Evolutionary conservation across 2,329 filamentous ascomycete species (phyloP), one percentile per base, ranked within the genome.

Genomic region (Triangularia verruculosa): DNA sequence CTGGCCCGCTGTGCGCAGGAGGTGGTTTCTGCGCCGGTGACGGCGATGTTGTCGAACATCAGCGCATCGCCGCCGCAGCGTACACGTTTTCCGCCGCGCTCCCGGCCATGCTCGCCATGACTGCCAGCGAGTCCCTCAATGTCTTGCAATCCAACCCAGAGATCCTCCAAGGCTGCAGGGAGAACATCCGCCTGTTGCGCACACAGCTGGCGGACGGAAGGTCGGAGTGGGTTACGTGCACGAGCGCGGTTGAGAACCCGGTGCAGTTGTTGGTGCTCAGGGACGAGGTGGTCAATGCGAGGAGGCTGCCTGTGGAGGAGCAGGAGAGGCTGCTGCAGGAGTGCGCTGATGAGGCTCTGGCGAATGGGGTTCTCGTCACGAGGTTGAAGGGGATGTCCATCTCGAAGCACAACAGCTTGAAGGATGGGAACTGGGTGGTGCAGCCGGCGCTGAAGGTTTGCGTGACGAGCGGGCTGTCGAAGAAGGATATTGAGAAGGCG

Each of bases 81-180:
- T 99, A 98, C 76, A 98, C 95, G 3, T 99, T 92, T 79, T 98
- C 94, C 27, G 95, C 95, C 2, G 95, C 95, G 6, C 82, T 99
- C 32, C 95, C 95, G 3, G 95, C 95, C 20, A 90, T 99, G 81
- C 82, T 97, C 60, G 93, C 95, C 17, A 96, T 96, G n/a, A 97
- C 93, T 0, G 93, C 94, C 1, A 96, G 92, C 74, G 95, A 97
- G 78, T 94, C 93, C 1, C 84, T 98, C 63, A 88, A 88, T 62
- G 80, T 98, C 69, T 82, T 99, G 58, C 93, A 97, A 77, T 90
- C 90, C 51, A 93, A 90, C 73, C 93, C 94, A 0, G 92, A 96
- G 63, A 87, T 96, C 39, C 79, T 98, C 59, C 79, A 81, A 1
- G 88, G 89, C 69, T 86, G 96, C 72, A 86, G 93, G 59, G 94